Conservation (phyloP, 306 rosid species). For the Cotoneaster glaucophyllus region DNA sequence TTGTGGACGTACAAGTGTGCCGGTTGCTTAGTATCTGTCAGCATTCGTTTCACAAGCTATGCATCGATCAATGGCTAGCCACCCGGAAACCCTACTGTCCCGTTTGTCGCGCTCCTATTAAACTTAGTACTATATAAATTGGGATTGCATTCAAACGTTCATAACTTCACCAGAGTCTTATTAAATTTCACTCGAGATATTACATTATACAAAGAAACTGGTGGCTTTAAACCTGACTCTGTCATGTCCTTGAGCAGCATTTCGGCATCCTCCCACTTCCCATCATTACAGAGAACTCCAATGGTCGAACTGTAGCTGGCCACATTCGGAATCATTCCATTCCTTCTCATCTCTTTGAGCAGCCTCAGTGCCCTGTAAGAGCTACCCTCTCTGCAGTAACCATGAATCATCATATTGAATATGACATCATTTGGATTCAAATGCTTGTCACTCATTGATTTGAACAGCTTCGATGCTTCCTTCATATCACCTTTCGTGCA, state of each 20-base stretch:
- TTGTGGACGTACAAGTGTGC: background rate
- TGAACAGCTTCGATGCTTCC: conserved; percentile 53
- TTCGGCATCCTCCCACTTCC: conserved; percentile 59
- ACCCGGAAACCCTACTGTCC: background rate
- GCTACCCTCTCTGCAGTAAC: conserved; percentile 73
- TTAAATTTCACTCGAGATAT: conserved; percentile 24
- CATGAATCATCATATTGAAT: conserved; percentile 59
- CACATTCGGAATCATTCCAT: conserved; percentile 54
- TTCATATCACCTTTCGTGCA: conserved; percentile 56
- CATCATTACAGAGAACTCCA: conserved; percentile 52
- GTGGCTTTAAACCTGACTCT: conserved; percentile 40
- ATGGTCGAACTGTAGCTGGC: conserved; percentile 55
- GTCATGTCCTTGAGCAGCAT: conserved; percentile 40
- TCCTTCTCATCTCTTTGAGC: conserved; percentile 58
- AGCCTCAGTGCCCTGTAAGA: conserved; percentile 65
- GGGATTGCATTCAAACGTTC: background rate
- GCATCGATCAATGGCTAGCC: background rate
- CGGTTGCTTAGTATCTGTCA: background rate
- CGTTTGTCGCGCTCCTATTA: background rate
- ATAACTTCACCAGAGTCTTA: background rate
- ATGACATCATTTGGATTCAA: conserved; percentile 58
- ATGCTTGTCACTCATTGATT: conserved; percentile 39
- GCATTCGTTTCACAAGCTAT: background rate
- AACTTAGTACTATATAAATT: background rate
- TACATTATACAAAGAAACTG: conserved; percentile 39